phyloP scores from a whole-genome alignment of 805 yeast species.

The Yarrowia deformans region DNA sequence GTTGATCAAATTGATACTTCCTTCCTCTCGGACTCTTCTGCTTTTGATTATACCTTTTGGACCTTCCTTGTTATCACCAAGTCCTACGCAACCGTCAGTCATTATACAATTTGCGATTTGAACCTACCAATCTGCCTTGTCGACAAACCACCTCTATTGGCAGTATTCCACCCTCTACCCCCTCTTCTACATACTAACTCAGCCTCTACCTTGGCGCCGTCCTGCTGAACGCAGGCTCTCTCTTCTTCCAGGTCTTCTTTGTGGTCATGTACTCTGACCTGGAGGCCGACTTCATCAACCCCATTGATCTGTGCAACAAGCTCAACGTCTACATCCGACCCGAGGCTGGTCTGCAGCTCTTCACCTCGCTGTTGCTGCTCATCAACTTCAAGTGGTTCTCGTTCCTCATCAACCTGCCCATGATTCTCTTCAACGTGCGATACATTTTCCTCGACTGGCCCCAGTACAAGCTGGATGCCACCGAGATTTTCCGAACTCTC shows the following conservation, averaged over 20 bases:
- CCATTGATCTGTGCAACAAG: slow-evolving; percentile 93
- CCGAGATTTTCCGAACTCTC: slow-evolving; percentile 95
- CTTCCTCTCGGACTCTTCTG: too few relatives aligned
- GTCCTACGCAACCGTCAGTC: too few relatives aligned
- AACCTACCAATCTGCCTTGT: too few relatives aligned
- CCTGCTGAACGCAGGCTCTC: slow-evolving; percentile 78
- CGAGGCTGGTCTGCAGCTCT: slow-evolving; percentile 79
- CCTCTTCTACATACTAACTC: slow-evolving; percentile 24
- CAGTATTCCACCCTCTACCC: too few relatives aligned
- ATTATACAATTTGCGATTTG: too few relatives aligned
- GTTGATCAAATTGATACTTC: too few relatives aligned
- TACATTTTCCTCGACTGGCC: slow-evolving; percentile 68
- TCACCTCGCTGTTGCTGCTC: slow-evolving; percentile 71
- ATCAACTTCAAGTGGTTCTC: slow-evolving; percentile 93
- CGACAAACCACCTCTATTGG: too few relatives aligned
- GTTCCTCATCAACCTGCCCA: slow-evolving; percentile 82
- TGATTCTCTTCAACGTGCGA: slow-evolving; percentile 81
- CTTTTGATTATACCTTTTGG: too few relatives aligned
- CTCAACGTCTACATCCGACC: slow-evolving; percentile 85
- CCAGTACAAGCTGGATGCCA: slow-evolving; percentile 89
- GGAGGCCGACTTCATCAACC: slow-evolving; percentile 87
- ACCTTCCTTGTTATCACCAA: too few relatives aligned
- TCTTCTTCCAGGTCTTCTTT: slow-evolving; percentile 89
- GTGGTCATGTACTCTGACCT: slow-evolving; percentile 92
- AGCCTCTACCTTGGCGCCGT: slow-evolving; percentile 59